Evolutionary conservation across 192 early-diverging fungal genomes (phyloP).

Genomic region (Backusella tarrabulga): DNA sequence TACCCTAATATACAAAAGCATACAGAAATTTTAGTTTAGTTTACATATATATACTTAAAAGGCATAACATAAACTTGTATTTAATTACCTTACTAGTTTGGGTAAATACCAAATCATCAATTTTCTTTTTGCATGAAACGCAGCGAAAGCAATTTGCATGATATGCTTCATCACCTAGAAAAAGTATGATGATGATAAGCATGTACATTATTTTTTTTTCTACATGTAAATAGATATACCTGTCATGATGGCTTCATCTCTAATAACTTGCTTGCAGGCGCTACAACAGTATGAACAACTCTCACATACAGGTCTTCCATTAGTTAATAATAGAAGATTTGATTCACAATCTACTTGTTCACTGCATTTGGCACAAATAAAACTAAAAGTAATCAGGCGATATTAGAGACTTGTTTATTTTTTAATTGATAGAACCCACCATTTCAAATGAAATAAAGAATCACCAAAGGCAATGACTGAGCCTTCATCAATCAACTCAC

Average conservation of each 20-base stretch:
- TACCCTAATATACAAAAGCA: conserved; percentile 42
- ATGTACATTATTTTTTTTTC: not conserved
- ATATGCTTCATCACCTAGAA: conserved; percentile 68
- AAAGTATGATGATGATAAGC: not conserved
- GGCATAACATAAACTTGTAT: not conserved
- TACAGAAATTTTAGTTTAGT: not conserved
- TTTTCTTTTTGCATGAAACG: conserved; percentile 67
- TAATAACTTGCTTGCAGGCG: conserved; percentile 68
- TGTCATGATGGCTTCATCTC: conserved; percentile 82
- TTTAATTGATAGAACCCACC: conserved; percentile 36
- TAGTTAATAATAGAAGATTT: conserved; percentile 70
- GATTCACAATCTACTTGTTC: conserved; percentile 72
- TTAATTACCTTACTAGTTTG: conserved; percentile 64
- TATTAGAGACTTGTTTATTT: not conserved
- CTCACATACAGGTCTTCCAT: conserved; percentile 79
- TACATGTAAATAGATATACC: conserved; percentile 32
- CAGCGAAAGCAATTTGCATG: conserved; percentile 81
- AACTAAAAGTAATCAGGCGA: conserved; percentile 39
- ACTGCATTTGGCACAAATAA: conserved; percentile 74
- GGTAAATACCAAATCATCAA: conserved; percentile 76
- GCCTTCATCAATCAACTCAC: conserved; percentile 66
- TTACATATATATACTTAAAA: not conserved
- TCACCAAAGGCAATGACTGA: conserved; percentile 83
- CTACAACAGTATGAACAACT: conserved; percentile 80
- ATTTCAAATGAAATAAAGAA: conserved; percentile 78